Evolutionary conservation across 176 grass and related monocot genomes (phyloP).

Genomic region (Bromus sterilis): DNA sequence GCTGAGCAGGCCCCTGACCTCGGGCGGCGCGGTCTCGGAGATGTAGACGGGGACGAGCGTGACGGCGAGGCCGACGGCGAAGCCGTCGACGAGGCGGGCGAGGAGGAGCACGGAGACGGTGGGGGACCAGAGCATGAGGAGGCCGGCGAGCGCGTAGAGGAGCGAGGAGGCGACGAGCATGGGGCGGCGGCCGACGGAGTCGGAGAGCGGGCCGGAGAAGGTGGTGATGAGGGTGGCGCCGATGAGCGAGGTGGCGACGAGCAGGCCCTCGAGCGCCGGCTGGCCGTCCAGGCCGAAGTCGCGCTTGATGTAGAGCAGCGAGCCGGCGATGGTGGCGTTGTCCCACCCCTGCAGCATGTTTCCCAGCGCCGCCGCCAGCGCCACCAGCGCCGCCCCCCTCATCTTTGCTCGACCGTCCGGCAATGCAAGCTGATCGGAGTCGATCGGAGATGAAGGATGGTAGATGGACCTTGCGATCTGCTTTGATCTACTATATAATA

Average conservation of each 20-base stretch:
- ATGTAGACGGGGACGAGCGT: constrained; percentile 88
- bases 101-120: constrained; percentile 62
- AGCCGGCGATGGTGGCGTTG: constrained; percentile 80
- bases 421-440: background rate
- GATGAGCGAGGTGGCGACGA: constrained; percentile 77
- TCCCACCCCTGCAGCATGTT: constrained; percentile 94
- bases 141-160: constrained; percentile 44
- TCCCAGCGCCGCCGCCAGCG: constrained; percentile 62
- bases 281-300: constrained; percentile 61
- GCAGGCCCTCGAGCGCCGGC: constrained; percentile 62
- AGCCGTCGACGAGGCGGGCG: constrained; percentile 62
- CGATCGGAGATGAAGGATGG: background rate
- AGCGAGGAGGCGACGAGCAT: constrained; percentile 70
- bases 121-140: constrained; percentile 80
- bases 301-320: constrained; percentile 75
- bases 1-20: constrained; percentile 64
- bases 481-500: background rate
- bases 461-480: background rate
- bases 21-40: constrained; percentile 78
- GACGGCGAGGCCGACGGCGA: constrained; percentile 60
- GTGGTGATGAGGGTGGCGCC: constrained; percentile 84
- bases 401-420: constrained; percentile 1
- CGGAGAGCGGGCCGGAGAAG: constrained; percentile 80
- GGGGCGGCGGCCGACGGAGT: constrained; percentile 53
- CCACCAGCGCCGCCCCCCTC: constrained; percentile 62